phyloP scores from a whole-genome alignment of 495 filamentous ascomycete species.

The Aspergillus baeticus region DNA sequence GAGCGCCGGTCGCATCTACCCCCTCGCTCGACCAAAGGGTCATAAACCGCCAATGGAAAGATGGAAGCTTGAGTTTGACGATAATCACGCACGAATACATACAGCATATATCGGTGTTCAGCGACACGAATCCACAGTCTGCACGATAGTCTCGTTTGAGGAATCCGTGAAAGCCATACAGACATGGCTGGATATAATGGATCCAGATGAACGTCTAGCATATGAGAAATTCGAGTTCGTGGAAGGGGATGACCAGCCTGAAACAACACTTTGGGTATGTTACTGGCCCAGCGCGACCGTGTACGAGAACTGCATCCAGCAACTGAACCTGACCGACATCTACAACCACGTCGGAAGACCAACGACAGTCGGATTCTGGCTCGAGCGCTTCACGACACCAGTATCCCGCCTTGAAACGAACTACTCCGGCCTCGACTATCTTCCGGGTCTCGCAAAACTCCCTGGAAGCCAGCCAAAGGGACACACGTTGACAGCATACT shows the following conservation, averaged over 20 bases:
- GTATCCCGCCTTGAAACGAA: conserved; percentile 21
- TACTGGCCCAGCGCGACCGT: conserved; percentile 16
- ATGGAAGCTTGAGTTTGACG: conserved; percentile 10
- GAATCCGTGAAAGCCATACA: neutral
- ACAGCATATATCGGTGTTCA: conserved; percentile 22
- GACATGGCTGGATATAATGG: neutral
- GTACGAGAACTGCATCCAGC: conserved; percentile 9
- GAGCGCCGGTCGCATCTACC: neutral
- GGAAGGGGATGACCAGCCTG: conserved; percentile 11
- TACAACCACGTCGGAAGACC: neutral
- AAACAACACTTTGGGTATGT: conserved; percentile 16
- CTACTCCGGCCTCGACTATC: conserved; percentile 23
- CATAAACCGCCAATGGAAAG: conserved; percentile 16
- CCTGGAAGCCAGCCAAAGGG: conserved; percentile 1
- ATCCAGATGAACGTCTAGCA: neutral
- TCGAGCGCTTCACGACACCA: conserved; percentile 13
- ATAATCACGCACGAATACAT: conserved; percentile 6
- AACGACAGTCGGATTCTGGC: conserved; percentile 15
- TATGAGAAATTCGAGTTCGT: conserved; percentile 17
- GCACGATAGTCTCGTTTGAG: neutral
- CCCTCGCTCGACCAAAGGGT: conserved; percentile 4
- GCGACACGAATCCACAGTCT: neutral
- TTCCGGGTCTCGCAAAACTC: conserved; percentile 18
- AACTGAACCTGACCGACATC: conserved; percentile 3
- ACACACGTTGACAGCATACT: conserved; percentile 23